Evolutionary conservation across 116 monocot genomes (phyloP).

Genomic region (Trichopus zeylanicus): DNA sequence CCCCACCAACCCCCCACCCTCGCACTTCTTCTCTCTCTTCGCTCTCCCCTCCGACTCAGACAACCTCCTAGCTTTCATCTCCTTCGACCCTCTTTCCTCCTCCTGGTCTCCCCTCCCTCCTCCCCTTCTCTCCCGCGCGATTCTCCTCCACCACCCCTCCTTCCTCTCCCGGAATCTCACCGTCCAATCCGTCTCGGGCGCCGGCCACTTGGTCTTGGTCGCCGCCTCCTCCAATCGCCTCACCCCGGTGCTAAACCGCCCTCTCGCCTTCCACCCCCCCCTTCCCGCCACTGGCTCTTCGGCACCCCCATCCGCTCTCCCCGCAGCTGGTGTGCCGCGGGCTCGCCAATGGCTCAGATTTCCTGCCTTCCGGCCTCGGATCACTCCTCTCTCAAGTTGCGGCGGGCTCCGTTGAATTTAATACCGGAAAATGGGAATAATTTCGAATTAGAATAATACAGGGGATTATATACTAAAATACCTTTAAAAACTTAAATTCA

Average conservation of each 20-base stretch:
- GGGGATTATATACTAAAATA: no score
- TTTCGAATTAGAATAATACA: no score
- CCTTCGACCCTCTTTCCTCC: constrained; percentile 35
- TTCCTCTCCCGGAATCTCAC: constrained; percentile 62
- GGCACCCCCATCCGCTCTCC: constrained; percentile 44
- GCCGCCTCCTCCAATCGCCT: constrained; percentile 38
- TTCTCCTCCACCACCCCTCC: constrained; percentile 54
- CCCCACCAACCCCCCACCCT: no score
- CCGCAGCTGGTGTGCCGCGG: constrained; percentile 80
- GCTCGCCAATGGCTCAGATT: constrained; percentile 19
- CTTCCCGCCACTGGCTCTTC: constrained; percentile 29
- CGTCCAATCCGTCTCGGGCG: constrained; percentile 45
- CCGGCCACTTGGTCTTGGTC: constrained; percentile 37
- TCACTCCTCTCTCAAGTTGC: no score
- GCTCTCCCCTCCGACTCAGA: constrained; percentile 29
- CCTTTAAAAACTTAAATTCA: no score
- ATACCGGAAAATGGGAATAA: no score
- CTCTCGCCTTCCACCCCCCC: constrained; percentile 48
- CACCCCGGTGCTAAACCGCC: constrained; percentile 45
- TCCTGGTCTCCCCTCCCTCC: constrained; percentile 43
- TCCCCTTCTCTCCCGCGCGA: constrained; percentile 14
- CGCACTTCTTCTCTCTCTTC: constrained; percentile 56
- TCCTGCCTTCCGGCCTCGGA: constrained; percentile 46
- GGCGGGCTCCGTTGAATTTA: no score
- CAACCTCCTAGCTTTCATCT: constrained; percentile 17